These are phyloP conservation scores for Pseudogymnoascus sp. DNA, from an alignment of 2,329 filamentous ascomycete genomes.

Conservation along the genomic window DNA sequence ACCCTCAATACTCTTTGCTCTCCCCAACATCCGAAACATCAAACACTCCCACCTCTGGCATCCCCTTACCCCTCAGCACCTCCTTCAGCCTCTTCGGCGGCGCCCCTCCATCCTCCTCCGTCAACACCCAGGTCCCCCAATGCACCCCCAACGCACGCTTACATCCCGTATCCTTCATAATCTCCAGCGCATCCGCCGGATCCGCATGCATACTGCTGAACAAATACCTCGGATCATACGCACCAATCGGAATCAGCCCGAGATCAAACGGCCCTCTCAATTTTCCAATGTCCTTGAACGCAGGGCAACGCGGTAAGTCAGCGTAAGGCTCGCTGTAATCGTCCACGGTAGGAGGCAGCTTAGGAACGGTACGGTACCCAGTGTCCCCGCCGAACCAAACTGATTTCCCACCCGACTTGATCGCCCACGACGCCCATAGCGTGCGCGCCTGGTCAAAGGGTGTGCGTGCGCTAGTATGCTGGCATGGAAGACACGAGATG, in stretches of 20 bases:
- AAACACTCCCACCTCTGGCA: conserved; percentile 66
- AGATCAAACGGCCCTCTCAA: conserved; percentile 81
- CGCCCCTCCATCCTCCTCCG: conserved; percentile 75
- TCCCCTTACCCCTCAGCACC: conserved; percentile 58
- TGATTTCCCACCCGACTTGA: conserved; percentile 65
- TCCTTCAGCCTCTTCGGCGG: conserved; percentile 65
- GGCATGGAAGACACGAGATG: conserved; percentile 73
- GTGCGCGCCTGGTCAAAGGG: conserved; percentile 61
- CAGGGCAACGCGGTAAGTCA: conserved; percentile 65
- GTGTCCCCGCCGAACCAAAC: conserved; percentile 89
- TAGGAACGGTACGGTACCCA: conserved; percentile 73
- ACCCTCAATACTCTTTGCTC: conserved; percentile 61
- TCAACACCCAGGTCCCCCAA: conserved; percentile 81
- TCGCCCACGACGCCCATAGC: conserved; percentile 82
- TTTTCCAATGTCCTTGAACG: conserved; percentile 75
- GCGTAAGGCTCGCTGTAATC: conserved; percentile 64
- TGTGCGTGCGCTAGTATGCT: conserved; percentile 68
- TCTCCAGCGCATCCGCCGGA: conserved; percentile 80
- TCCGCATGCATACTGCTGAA: conserved; percentile 81
- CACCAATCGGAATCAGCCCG: conserved; percentile 87
- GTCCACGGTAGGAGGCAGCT: conserved; percentile 51
- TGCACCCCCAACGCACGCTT: conserved; percentile 75
- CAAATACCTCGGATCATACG: conserved; percentile 64
- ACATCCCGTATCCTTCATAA: conserved; percentile 78
- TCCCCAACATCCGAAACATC: conserved; percentile 80